Conservation (phyloP, 306 rosid species). For the Medicago ruthenica region DNA sequence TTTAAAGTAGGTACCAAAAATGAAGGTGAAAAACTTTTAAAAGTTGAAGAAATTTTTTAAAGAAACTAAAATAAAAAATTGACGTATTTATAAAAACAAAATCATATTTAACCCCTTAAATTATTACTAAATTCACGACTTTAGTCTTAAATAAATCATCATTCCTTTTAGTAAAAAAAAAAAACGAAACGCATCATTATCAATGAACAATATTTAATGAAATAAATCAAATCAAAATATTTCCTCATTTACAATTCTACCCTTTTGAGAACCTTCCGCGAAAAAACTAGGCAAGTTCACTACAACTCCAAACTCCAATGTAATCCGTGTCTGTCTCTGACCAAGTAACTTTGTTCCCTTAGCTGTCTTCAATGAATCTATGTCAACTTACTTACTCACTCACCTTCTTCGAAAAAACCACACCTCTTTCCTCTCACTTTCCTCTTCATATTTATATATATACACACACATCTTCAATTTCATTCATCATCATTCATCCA, state of each 20-base stretch:
- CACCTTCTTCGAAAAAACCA: constrained; percentile 69
- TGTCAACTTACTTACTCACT: constrained; percentile 14
- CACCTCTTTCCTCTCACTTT: constrained; percentile 27
- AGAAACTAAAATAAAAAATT: too few relatives aligned
- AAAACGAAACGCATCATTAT: too few relatives aligned
- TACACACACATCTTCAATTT: background rate
- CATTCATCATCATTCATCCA: constrained; percentile 8
- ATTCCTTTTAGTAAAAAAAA: too few relatives aligned
- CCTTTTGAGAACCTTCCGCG: constrained; percentile 50
- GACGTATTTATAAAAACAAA: too few relatives aligned
- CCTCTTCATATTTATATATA: constrained; percentile 33
- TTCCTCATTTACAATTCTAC: constrained; percentile 26
- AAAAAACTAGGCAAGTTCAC: constrained; percentile 41
- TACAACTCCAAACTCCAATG: background rate
- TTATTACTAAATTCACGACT: too few relatives aligned
- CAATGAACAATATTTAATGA: too few relatives aligned
- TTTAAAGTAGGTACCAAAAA: too few relatives aligned
- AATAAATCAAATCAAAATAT: too few relatives aligned
- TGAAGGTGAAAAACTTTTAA: too few relatives aligned
- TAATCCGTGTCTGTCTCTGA: constrained; percentile 28
- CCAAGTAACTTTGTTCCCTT: constrained; percentile 38
- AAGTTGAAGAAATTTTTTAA: too few relatives aligned
- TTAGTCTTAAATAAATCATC: too few relatives aligned
- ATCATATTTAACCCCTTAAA: too few relatives aligned
- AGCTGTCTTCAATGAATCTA: constrained; percentile 67